Base-by-base conservation (phyloP, 257 asterid genomes). In the Fraxinus anomala region DNA sequence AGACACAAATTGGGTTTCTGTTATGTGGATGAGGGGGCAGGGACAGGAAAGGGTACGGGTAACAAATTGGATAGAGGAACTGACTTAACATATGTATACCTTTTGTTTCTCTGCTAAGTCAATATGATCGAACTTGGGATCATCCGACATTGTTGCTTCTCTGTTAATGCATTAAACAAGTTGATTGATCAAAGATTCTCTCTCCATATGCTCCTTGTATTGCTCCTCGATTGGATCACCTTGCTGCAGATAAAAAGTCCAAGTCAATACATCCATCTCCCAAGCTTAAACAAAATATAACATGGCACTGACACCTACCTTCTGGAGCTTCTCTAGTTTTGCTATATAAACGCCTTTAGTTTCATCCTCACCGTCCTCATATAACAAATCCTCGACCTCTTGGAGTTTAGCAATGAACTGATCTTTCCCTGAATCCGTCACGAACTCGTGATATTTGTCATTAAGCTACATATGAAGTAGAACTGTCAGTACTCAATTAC, bases 351-450 rank as follows among this genome's bases (percentile, higher is more conserved):
- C 89, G 26, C 91, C 91, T 78, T 87, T 87, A 0, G 91, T 91
- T 83, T 96, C 99, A 80, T 96, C 99, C 81, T 93, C 99, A 0
- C 99, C 97, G 56, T 91, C 99, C 77, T 93, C 97, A 21, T 96
- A 96, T 72, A 96, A 83, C 99, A 98, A 93, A 82, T 96, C 97
- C 83, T 61, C 26, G 33, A 88, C 92, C 86, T 89, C 94, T 88
- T 96, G 98, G 39, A 93, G 97, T 81, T 68, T 83, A 66, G 88
- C 81, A 33, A 89, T 87, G 44, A 96, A 81, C 77, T 86, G 94
- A 68, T 91, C 97, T 83, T 87, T 91, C 77, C 91, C 99, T 0
- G 90, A 42, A 3, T 96, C 99, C 17, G 70, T 80, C 1, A 89
- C 90, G n/a, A 89, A 93, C 69, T 63, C 69, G 8, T 24, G 36